Percentiles rank a stretch among this genome's conserved stretches.
These are phyloP conservation scores for Entonaema liquescens DNA, from an alignment of 495 filamentous ascomycete species.

Conservation along the genomic window DNA sequence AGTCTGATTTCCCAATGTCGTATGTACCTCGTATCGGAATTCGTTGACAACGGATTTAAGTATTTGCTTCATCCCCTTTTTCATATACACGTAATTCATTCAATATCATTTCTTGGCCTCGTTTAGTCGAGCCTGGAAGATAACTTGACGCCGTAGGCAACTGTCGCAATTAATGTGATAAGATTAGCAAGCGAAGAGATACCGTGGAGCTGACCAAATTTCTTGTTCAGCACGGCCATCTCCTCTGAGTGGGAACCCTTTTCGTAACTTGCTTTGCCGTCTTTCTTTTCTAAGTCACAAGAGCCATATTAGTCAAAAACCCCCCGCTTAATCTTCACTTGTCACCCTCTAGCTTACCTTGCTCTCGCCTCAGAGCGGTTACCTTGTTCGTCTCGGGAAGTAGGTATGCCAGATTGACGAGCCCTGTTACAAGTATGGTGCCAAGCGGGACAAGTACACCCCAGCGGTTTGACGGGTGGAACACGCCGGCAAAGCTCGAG, in stretches of 20 bases:
- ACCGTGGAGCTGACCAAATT: constrained; percentile 82
- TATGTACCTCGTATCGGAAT: neutral
- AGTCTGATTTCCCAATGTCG: neutral
- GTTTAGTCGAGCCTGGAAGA: constrained; percentile 62
- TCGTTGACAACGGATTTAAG: neutral
- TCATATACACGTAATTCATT: constrained; percentile 24
- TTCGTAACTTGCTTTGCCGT: constrained; percentile 86
- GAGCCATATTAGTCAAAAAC: constrained; percentile 29
- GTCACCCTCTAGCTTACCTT: constrained; percentile 60
- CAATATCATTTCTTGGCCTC: neutral
- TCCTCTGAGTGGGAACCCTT: constrained; percentile 75
- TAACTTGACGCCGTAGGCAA: constrained; percentile 78
- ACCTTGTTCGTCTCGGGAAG: constrained; percentile 75
- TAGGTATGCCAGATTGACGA: constrained; percentile 72
- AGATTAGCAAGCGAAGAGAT: constrained; percentile 78
- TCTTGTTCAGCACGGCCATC: constrained; percentile 82
- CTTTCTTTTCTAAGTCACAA: constrained; percentile 54
- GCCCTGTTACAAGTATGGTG: constrained; percentile 67
- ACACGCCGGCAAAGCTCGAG: constrained; percentile 62
- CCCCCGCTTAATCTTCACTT: neutral
- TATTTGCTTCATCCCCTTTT: constrained; percentile 6
- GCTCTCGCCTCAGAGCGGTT: constrained; percentile 77
- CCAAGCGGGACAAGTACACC: constrained; percentile 71
- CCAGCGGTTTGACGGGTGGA: constrained; percentile 64
- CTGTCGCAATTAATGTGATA: constrained; percentile 67